phyloP scores from a whole-genome alignment of 257 asterid genomes.

The Solanum chaucha region DNA sequence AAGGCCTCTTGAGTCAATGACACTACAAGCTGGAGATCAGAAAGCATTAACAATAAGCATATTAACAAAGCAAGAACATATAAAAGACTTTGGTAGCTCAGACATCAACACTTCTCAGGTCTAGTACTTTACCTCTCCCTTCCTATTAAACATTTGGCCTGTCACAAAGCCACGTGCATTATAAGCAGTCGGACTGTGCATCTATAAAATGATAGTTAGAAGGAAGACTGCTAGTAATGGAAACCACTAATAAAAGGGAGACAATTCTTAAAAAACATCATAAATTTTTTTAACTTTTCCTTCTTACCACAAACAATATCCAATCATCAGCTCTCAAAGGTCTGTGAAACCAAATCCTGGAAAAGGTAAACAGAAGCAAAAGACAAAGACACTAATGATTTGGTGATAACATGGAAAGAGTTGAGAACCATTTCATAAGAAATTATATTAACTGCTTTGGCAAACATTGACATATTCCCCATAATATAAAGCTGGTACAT shows the following conservation, averaged over 20 bases:
- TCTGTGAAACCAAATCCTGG: slow-evolving; percentile 97
- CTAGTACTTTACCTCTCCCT: slow-evolving; percentile 61
- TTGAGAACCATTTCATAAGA: neutral
- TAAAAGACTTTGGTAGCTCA: neutral
- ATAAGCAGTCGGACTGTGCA: slow-evolving; percentile 60
- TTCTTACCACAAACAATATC: slow-evolving; percentile 84
- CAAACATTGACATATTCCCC: neutral
- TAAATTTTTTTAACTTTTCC: neutral
- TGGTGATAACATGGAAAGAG: neutral
- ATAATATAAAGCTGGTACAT: neutral
- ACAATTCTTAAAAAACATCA: neutral
- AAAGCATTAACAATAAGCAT: neutral
- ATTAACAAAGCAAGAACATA: neutral
- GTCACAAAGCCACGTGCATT: slow-evolving; percentile 74
- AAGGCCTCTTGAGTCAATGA: slow-evolving; percentile 84
- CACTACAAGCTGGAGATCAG: slow-evolving; percentile 49
- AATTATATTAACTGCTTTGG: neutral
- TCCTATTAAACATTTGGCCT: slow-evolving; percentile 70
- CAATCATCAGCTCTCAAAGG: slow-evolving; percentile 90
- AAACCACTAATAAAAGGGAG: neutral
- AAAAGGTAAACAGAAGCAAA: neutral
- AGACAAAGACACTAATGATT: neutral
- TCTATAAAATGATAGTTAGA: slow-evolving; percentile 22
- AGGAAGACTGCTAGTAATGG: neutral
- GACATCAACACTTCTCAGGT: neutral